Evolutionary conservation across 2,329 filamentous ascomycete genomes (phyloP).

Genomic region (Aspergillus sp.): DNA sequence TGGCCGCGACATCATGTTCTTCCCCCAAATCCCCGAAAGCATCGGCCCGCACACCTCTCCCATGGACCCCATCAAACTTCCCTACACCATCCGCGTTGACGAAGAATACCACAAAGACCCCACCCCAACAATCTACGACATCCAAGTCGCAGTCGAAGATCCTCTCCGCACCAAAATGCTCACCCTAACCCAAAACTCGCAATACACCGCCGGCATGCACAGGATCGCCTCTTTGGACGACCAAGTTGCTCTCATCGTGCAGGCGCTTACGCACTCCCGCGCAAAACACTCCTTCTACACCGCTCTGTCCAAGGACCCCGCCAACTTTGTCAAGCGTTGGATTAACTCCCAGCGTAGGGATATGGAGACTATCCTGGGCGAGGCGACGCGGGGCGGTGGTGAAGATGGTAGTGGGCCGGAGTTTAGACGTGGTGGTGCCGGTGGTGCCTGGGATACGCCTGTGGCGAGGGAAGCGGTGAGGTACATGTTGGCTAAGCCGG

Average conservation of each 20-base stretch:
- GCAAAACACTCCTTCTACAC: conserved; percentile 86
- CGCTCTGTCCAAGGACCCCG: conserved; percentile 71
- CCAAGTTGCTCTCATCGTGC: conserved; percentile 73
- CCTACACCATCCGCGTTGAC: conserved; percentile 92
- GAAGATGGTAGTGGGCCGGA: conserved; percentile 48
- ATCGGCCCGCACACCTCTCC: conserved; percentile 71
- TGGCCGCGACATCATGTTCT: conserved; percentile 67
- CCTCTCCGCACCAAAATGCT: conserved; percentile 64
- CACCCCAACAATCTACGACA: conserved; percentile 78
- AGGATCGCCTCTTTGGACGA: conserved; percentile 75
- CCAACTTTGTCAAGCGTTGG: conserved; percentile 80
- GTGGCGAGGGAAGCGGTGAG: conserved; percentile 57
- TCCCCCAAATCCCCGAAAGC: conserved; percentile 77
- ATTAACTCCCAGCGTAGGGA: conserved; percentile 85
- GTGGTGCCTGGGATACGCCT: conserved; percentile 58
- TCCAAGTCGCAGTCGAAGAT: conserved; percentile 77
- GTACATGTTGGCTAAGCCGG: conserved; percentile 51
- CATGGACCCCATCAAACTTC: conserved; percentile 72
- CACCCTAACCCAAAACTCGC: conserved; percentile 60
- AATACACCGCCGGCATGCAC: conserved; percentile 65
- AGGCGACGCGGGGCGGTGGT: conserved; percentile 55
- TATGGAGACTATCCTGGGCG: conserved; percentile 78
- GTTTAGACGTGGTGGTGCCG: conserved; percentile 44
- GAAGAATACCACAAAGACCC: conserved; percentile 67
- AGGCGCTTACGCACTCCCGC: conserved; percentile 76